These are phyloP conservation scores for Mortierella sp. DNA, from an alignment of 371 early-diverging fungal species.

Conservation along the genomic window DNA sequence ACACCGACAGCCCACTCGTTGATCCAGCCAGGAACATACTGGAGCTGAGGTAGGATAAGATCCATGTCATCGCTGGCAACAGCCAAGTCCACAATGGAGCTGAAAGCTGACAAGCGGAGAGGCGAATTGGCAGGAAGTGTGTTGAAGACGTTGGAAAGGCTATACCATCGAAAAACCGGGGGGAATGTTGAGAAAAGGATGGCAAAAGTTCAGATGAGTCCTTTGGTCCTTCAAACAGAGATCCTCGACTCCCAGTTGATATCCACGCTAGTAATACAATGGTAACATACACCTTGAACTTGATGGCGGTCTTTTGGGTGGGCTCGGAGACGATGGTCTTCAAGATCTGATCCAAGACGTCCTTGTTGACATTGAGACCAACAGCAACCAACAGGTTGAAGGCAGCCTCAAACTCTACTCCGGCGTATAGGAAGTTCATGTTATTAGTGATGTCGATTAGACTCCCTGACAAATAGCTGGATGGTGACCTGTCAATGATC, in stretches of 20 bases:
- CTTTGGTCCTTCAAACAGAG: too few relatives aligned
- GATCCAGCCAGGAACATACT: slow-evolving; percentile 74
- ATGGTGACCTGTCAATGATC: not conserved
- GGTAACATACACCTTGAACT: slow-evolving; percentile 51
- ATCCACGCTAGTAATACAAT: too few relatives aligned
- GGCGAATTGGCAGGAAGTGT: slow-evolving; percentile 72
- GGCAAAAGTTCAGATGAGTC: too few relatives aligned
- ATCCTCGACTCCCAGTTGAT: too few relatives aligned
- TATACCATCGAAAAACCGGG: slow-evolving; percentile 44
- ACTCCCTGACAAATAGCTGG: not conserved
- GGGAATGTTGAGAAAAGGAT: slow-evolving; percentile 15
- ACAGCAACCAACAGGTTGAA: slow-evolving; percentile 80
- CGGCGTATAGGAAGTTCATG: not conserved
- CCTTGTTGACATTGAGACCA: slow-evolving; percentile 44
- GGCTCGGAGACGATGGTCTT: slow-evolving; percentile 38
- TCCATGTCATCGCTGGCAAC: slow-evolving; percentile 78
- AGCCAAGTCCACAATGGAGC: slow-evolving; percentile 81
- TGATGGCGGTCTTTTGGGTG: slow-evolving; percentile 54
- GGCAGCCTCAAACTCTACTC: slow-evolving; percentile 77
- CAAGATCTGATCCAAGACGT: slow-evolving; percentile 25
- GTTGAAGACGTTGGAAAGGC: slow-evolving; percentile 88
- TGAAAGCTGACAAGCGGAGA: slow-evolving; percentile 78
- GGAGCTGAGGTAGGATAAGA: slow-evolving; percentile 72
- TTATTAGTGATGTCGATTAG: not conserved
- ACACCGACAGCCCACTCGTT: slow-evolving; percentile 80